Conservation (phyloP, 2,329 filamentous ascomycete genomes). For the Penicillium sp. region DNA sequence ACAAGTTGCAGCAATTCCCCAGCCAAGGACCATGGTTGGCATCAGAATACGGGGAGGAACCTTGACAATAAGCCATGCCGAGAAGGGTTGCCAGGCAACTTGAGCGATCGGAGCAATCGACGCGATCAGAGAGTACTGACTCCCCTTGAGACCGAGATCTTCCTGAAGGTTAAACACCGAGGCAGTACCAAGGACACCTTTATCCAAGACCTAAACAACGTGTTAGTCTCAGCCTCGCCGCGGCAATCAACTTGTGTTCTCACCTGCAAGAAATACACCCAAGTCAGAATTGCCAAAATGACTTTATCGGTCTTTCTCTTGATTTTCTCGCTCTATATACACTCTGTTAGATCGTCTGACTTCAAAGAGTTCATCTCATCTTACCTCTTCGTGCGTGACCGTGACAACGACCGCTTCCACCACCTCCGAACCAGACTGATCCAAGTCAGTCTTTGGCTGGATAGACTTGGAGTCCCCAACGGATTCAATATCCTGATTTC, state of each 20-base stretch:
- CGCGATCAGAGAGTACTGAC: constrained; percentile 51
- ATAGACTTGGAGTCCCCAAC: no score
- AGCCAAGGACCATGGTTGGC: constrained; percentile 47
- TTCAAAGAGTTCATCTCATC: no score
- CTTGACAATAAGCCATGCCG: constrained; percentile 53
- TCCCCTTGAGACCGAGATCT: constrained; percentile 52
- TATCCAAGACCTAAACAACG: no score
- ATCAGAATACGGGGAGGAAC: constrained; percentile 57
- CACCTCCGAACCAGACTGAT: no score
- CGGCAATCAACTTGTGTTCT: no score
- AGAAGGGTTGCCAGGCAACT: constrained; percentile 49
- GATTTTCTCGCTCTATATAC: no score
- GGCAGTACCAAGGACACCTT: constrained; percentile 56
- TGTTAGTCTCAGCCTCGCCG: no score
- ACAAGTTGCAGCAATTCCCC: constrained; percentile 48
- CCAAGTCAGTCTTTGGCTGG: no score
- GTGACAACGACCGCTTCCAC: no score
- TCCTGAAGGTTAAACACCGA: constrained; percentile 59
- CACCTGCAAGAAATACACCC: constrained; percentile 58
- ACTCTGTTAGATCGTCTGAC: no score
- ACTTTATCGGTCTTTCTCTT: constrained; percentile 48
- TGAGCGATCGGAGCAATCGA: constrained; percentile 52
- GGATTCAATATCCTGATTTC: no score
- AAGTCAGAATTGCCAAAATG: constrained; percentile 52
- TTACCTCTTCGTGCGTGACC: no score